Evolutionary conservation across 352 stramenopile species (phyloP), one percentile per base, ranked within the genome.

Genomic region (Pythium aquatile): DNA sequence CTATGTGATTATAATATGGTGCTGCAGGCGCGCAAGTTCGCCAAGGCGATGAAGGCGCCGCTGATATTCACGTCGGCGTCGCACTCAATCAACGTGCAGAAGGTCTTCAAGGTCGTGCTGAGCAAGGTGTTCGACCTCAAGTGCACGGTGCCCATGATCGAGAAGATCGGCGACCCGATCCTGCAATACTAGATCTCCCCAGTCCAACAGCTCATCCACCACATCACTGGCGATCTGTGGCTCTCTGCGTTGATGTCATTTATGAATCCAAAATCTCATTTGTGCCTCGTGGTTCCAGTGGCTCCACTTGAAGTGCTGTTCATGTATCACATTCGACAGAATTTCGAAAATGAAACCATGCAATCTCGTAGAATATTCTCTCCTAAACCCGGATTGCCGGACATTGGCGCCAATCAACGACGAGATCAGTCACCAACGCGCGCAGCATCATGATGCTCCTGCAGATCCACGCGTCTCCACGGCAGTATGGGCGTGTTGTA

Each of bases 71-170:
- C 88, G 55, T 97, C 89, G 30, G 86, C 91, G 7, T 96, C 84
- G 56, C 90, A 98, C 76, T 97, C 92, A 30, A 97, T 98, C 67
- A 98, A 98, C 75, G 91, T 98, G 29, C 90, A 98, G 58, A 98
- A 98, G 77, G 85, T 98, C 52, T 98, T 98, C 76, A 98, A 98
- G 67, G 87, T 98, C 55, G 90, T 98, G 49, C 74, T 98, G 57
- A 94, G 86, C 66, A 98, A 97, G 70, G 92, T 98, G 33, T 98
- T 98, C 66, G 91, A 98, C 58, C 81, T 98, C 66, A 93, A 97
- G 74, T 97, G 85, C 71, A 98, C 93, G 4, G 85, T 98, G n/a
- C 83, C 81, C 32, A 90, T 97, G 72, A 97, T 98, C 63, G 85
- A 94, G 55, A 91, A 94, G 28, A 83, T 96, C 40, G 92, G 91